These are phyloP conservation scores for Mortierella alpina DNA, from an alignment of 192 early-diverging fungal genomes.

Conservation along the genomic window DNA sequence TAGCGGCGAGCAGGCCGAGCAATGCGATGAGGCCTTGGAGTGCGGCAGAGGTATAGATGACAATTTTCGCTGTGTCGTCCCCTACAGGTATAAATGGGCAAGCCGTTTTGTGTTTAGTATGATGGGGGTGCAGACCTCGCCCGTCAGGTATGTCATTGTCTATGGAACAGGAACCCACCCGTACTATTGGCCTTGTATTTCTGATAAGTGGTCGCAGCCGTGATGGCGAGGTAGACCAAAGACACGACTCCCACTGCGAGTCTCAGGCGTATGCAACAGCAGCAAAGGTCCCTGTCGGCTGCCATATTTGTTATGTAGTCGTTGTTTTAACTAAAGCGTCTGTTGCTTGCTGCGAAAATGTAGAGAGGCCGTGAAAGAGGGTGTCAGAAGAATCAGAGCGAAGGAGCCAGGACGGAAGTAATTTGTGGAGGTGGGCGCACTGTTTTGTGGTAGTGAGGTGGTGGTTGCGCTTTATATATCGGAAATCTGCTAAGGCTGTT, in stretches of 20 bases:
- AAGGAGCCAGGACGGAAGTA: not conserved
- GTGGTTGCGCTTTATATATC: too few relatives aligned
- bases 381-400: not conserved
- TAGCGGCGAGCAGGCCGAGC: conserved; percentile 26
- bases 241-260: conserved; percentile 26
- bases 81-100: not conserved
- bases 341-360: not conserved
- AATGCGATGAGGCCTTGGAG: conserved; percentile 33
- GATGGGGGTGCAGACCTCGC: not conserved
- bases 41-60: conserved; percentile 30
- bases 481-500: too few relatives aligned
- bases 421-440: too few relatives aligned
- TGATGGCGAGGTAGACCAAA: conserved; percentile 32
- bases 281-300: conserved; percentile 39
- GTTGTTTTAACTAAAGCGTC: not conserved
- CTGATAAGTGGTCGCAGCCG: conserved; percentile 45
- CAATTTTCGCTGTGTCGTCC: conserved; percentile 22
- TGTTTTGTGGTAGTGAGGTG: too few relatives aligned
- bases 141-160: not conserved
- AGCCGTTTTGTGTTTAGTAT: not conserved
- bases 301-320: not conserved
- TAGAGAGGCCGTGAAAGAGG: not conserved
- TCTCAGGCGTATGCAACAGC: conserved; percentile 41
- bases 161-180: conserved; percentile 11
- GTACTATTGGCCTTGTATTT: conserved; percentile 36